Percentiles rank a stretch among this genome's conserved stretches.
phyloP scores from a whole-genome alignment of 2,329 filamentous ascomycete species.

The Oidium heveae region DNA sequence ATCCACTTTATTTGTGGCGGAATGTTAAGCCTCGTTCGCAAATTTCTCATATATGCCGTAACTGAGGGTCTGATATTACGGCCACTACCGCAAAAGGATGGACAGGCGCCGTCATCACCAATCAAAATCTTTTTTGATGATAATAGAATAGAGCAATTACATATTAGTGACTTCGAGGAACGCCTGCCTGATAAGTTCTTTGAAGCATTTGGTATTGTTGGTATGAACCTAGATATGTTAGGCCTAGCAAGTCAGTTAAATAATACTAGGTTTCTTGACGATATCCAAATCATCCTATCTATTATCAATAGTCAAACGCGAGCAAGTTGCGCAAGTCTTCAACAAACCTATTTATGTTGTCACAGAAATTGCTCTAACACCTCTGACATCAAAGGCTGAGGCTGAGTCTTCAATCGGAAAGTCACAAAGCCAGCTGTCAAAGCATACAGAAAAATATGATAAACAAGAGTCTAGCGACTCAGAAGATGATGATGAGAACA shows the following conservation, averaged over 20 bases:
- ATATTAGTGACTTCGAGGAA: neutral
- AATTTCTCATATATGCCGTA: slow-evolving; percentile 14
- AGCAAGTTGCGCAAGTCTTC: slow-evolving; percentile 70
- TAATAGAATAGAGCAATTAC: slow-evolving; percentile 3
- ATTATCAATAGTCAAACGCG: slow-evolving; percentile 60
- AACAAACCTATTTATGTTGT: slow-evolving; percentile 67
- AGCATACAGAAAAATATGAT: slow-evolving; percentile 21
- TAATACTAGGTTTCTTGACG: slow-evolving; percentile 46
- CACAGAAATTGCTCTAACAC: slow-evolving; percentile 76
- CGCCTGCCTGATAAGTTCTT: slow-evolving; percentile 8
- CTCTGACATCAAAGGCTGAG: slow-evolving; percentile 50
- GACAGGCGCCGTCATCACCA: slow-evolving; percentile 8
- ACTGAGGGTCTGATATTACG: slow-evolving; percentile 15
- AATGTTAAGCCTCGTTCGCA: slow-evolving; percentile 10
- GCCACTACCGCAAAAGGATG: slow-evolving; percentile 10
- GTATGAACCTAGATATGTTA: slow-evolving; percentile 6
- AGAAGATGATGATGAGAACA: slow-evolving; percentile 7
- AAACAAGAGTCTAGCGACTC: slow-evolving; percentile 19
- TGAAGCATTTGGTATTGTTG: slow-evolving; percentile 15
- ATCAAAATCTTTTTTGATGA: slow-evolving; percentile 13
- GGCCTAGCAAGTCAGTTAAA: neutral
- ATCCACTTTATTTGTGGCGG: neutral
- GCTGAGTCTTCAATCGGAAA: slow-evolving; percentile 45
- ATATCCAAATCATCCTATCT: slow-evolving; percentile 64
- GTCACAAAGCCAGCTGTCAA: slow-evolving; percentile 22